Percentiles rank a stretch among this genome's conserved stretches.
Evolutionary conservation across 176 grass and related monocot species (phyloP).

Genomic region (Triticum turgidum): DNA sequence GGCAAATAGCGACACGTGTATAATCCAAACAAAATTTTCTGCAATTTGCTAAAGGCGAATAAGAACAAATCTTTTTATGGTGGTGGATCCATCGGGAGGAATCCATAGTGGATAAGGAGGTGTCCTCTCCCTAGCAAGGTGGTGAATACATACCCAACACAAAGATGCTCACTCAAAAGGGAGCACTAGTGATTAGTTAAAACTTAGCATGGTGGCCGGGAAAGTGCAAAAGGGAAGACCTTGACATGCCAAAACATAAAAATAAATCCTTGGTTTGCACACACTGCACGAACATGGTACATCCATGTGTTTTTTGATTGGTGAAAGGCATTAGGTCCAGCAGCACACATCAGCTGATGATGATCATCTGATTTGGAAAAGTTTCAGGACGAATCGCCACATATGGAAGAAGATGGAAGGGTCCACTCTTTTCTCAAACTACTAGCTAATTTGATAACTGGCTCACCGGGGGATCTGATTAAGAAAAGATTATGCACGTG

Average conservation of each 20-base stretch:
- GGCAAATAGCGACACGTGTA: background rate
- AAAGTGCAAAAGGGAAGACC: slow-evolving; percentile 5
- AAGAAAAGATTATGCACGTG: background rate
- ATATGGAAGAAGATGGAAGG: background rate
- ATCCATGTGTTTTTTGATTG: background rate
- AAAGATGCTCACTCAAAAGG: slow-evolving; percentile 61
- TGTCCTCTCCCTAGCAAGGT: slow-evolving; percentile 8
- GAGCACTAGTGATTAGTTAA: slow-evolving; percentile 25
- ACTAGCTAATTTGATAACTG: background rate
- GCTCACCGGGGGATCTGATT: background rate
- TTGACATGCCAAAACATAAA: background rate
- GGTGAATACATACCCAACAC: slow-evolving; percentile 28
- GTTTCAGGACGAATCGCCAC: slow-evolving; percentile 1
- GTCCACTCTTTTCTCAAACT: background rate
- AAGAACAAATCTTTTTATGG: background rate
- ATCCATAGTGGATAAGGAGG: slow-evolving; percentile 62
- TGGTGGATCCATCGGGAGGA: slow-evolving; percentile 26
- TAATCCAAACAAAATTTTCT: background rate
- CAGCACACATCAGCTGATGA: background rate
- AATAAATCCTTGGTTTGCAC: background rate
- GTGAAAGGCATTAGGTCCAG: slow-evolving; percentile 14
- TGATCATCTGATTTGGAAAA: background rate
- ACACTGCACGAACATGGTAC: background rate
- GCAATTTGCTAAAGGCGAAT: background rate
- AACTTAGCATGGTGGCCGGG: slow-evolving; percentile 8